Evolutionary conservation across 2,329 filamentous ascomycete species (phyloP).

Genomic region (Pleurostoma richardsiae): DNA sequence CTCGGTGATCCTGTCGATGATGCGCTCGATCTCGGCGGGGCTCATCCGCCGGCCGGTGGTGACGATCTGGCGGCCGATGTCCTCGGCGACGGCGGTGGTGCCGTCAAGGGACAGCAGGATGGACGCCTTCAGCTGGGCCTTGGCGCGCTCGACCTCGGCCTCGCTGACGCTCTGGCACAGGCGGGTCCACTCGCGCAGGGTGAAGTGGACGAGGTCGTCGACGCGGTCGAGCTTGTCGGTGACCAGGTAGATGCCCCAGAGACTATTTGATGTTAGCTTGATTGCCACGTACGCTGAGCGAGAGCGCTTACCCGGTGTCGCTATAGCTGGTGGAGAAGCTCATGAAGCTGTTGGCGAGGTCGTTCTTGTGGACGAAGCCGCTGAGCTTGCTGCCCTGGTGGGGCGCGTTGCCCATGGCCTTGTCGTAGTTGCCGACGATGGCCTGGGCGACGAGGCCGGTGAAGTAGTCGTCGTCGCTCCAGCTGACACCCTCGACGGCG

Average conservation of each 20-base stretch:
- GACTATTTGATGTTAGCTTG: constrained; percentile 49
- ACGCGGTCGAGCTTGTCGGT: constrained; percentile 82
- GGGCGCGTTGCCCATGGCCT: constrained; percentile 93
- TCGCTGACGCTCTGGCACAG: constrained; percentile 83
- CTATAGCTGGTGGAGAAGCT: constrained; percentile 99
- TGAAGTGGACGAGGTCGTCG: constrained; percentile 97
- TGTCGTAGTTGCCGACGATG: constrained; percentile 99
- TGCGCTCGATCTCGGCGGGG: constrained; percentile 90
- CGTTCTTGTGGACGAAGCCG: constrained; percentile 87
- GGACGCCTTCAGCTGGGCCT: constrained; percentile 97
- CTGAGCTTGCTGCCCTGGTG: constrained; percentile 98
- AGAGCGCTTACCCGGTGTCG: constrained; percentile 80
- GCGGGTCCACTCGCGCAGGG: constrained; percentile 96
- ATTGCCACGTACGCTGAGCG: neutral
- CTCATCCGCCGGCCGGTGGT: constrained; percentile 90
- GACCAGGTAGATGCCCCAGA: constrained; percentile 99
- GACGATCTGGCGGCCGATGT: constrained; percentile 96
- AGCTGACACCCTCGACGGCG: constrained; percentile 98
- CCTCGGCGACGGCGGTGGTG: constrained; percentile 94
- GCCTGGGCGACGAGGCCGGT: constrained; percentile 95
- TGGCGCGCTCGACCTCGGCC: constrained; percentile 94
- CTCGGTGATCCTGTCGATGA: constrained; percentile 82
- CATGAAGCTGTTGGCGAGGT: constrained; percentile 99
- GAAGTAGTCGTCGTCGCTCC: constrained; percentile 99
- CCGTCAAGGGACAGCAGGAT: constrained; percentile 96